These are phyloP conservation scores for Calycina herbarum DNA, from an alignment of 2,329 filamentous ascomycete species.

Conservation along the genomic window DNA sequence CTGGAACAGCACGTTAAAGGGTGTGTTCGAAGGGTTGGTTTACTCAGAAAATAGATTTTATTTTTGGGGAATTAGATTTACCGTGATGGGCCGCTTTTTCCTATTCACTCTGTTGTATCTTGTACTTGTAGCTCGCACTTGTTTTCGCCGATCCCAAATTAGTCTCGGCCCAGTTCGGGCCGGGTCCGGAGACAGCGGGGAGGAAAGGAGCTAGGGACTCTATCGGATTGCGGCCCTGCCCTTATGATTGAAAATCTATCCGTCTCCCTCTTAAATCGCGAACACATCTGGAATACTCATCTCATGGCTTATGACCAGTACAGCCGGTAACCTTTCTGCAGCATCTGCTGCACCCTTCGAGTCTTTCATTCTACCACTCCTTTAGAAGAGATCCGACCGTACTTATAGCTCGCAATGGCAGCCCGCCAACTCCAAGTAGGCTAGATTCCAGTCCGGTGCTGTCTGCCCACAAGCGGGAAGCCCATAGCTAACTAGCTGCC, in stretches of 20 bases:
- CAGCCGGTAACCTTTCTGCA: conserved; percentile 34
- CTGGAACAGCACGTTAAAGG: no score
- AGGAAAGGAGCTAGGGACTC: background rate
- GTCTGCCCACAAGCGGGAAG: conserved; percentile 13
- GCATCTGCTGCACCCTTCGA: conserved; percentile 34
- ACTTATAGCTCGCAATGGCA: conserved; percentile 30
- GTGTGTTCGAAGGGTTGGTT: no score
- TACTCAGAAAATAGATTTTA: no score
- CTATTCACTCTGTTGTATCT: no score
- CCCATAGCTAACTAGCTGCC: conserved; percentile 18
- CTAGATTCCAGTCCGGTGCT: conserved; percentile 12
- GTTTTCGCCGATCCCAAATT: no score
- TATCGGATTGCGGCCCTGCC: background rate
- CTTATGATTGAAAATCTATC: conserved; percentile 4
- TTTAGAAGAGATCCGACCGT: background rate
- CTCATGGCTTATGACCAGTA: conserved; percentile 33
- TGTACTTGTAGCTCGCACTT: no score
- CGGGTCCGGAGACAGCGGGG: background rate
- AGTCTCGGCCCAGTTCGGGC: background rate
- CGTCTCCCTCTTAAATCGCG: background rate
- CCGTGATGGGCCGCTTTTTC: background rate
- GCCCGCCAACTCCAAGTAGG: conserved; percentile 30
- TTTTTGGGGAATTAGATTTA: no score
- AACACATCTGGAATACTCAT: conserved; percentile 4
- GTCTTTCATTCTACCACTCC: background rate